Evolutionary conservation across 106 monocot species (phyloP).

Genomic region (Apostasia shenzhenica): DNA sequence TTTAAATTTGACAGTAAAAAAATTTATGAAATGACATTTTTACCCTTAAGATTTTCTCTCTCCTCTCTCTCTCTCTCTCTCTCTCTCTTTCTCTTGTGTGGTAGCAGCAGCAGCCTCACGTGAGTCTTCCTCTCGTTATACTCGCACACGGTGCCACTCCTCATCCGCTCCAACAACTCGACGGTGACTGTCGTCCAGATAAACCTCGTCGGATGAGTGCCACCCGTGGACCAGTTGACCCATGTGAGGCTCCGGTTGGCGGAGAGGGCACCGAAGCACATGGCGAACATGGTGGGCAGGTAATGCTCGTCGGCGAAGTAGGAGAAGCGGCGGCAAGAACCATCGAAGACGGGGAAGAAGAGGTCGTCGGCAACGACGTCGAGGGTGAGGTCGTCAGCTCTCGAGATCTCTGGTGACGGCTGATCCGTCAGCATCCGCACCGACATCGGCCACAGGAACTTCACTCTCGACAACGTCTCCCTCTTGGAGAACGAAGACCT

Average conservation of each 20-base stretch:
- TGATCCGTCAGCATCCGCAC: slow-evolving; percentile 56
- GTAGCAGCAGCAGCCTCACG: no score
- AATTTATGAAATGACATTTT: no score
- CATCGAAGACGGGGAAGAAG: slow-evolving; percentile 39
- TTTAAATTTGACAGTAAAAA: no score
- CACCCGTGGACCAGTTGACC: slow-evolving; percentile 65
- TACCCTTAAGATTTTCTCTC: no score
- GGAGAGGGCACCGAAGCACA: slow-evolving; percentile 14
- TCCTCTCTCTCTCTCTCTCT: no score
- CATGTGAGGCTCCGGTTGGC: slow-evolving; percentile 77
- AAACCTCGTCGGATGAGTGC: slow-evolving; percentile 51
- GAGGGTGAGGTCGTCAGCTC: slow-evolving; percentile 28
- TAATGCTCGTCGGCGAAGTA: slow-evolving; percentile 86
- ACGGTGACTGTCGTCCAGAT: slow-evolving; percentile 26
- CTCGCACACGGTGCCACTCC: slow-evolving; percentile 35
- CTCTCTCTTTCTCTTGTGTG: no score
- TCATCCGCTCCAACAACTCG: slow-evolving; percentile 39
- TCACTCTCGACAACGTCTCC: slow-evolving; percentile 85
- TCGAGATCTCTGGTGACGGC: slow-evolving; percentile 47
- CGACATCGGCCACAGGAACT: slow-evolving; percentile 83
- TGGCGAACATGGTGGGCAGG: slow-evolving; percentile 49
- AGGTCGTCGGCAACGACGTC: slow-evolving; percentile 35
- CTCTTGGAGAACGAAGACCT: slow-evolving; percentile 71
- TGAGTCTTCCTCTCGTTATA: slow-evolving; percentile 54
- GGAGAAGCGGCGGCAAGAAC: slow-evolving; percentile 16